Base-by-base conservation (phyloP, 495 filamentous ascomycete genomes). In the Aspergillus haitiensis region DNA sequence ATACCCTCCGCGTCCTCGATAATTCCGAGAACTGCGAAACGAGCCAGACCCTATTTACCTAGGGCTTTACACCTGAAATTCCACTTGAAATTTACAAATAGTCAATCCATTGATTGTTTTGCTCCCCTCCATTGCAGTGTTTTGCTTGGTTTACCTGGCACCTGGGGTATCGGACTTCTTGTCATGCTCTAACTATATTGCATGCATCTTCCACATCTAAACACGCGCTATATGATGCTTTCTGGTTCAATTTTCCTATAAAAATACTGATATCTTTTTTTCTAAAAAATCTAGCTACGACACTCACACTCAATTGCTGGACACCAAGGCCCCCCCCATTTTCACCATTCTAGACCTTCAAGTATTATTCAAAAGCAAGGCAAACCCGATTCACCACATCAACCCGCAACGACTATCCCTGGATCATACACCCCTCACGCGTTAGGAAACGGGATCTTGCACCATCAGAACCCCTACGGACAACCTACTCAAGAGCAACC, bases 281-380 rank as follows among this genome's bases (percentile, higher is more conserved):
- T 58, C 6, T n/a, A n/a, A n/a, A n/a, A 27, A 54, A 54, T 59
- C 59, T 70, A 79, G 69, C 70, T 70, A 64, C 75, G 68, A 58
- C 69, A 76, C 63, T 64, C 55, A 57, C 55, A 58, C 34, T 12
- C 58, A 47, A 68, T 58, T 54, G 64, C 68, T 55, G 65, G 59
- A 36, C 70, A 64, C 55, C 64, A 61, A 42, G 62, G 66, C 52
- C 59, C 73, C 52, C 59, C 73, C 47, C 77, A 78, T 47, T 70
- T 71, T 55, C 73, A 78, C 63, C 85, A 86, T 65, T 81, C 85
- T 59, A 81, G 86, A 63, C 78, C 87, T 61, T 79, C 84, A 59
- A 87, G 78, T 73, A 78, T 89, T 68, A 78, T 84, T 59, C 84
- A 88, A 58, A 84, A 84, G 64, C 85, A 85, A 60, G 85, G 87